Percentiles rank a stretch among this genome's conserved stretches.
Conservation (phyloP, 2,329 filamentous ascomycete genomes). For the Apiospora marii region DNA sequence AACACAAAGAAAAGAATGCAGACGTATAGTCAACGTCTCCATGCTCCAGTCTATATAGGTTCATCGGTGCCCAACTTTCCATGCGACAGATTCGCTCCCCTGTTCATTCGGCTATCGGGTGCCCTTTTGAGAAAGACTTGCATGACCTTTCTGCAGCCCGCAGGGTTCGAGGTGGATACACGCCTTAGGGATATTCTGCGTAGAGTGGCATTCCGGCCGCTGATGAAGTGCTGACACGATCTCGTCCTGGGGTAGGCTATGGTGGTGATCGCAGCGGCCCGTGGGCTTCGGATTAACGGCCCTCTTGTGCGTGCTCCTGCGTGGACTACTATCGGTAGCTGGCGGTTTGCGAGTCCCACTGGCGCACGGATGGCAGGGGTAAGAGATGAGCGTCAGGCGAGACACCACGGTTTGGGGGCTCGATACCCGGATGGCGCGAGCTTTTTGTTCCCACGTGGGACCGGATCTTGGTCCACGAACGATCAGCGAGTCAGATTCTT, state of each 20-base stretch:
- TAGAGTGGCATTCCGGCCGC: not conserved
- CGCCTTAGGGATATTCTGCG: not conserved
- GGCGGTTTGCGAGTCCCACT: not conserved
- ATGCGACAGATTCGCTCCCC: not conserved
- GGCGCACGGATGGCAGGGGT: not conserved
- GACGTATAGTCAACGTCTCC: not conserved
- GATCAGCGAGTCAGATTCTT: not conserved
- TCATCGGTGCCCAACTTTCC: not conserved
- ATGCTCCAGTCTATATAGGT: not conserved
- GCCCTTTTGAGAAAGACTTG: not conserved
- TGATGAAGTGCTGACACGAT: not conserved
- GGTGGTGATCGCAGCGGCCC: not conserved
- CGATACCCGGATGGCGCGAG: not conserved
- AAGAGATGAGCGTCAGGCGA: not conserved
- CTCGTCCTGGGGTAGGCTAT: not conserved
- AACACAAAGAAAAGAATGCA: not conserved
- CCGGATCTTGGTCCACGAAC: not conserved
- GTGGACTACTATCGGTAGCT: not conserved
- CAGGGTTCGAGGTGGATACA: not conserved
- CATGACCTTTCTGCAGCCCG: not conserved
- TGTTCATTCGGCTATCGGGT: not conserved
- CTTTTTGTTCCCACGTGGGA: not conserved
- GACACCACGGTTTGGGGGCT: fast-evolving
- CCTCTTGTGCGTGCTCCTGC: too few species aligned
- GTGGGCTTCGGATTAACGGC: not conserved